Base-by-base conservation (phyloP, 768 basidiomycete species). In the Termitomyces sp. region DNA sequence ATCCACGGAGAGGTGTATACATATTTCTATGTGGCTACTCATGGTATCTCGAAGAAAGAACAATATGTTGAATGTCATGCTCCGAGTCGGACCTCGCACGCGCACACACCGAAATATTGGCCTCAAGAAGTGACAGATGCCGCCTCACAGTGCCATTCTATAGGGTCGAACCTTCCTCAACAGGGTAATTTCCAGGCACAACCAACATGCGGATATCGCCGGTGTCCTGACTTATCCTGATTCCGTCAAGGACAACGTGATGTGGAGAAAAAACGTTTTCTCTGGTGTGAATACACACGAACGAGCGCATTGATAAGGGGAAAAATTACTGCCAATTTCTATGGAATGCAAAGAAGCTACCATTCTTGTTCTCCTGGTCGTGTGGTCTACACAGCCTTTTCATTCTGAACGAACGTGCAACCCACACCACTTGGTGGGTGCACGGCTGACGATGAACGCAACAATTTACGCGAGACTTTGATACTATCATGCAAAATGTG, bases 41-140 rank as follows among this genome's bases (percentile, higher is more conserved):
- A 12, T 22, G 42, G 24, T 22, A 42, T 56, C 14, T 47, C 13
- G 3, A 48, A 48, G n/a, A 48, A 37, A 56, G 26, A 34, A 44
- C 26, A 32, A 45, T 18, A 34, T 45, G 27, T 30, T 27, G 36
- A 58, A 32, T 12, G 3, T 24, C 24, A 6, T 58, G 56, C 18
- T 56, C 62, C 62, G 58, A 62, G 37, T 62, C 62, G 55, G 58
- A 57, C 50, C 43, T 55, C 55, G 5, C 56, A 51, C 53, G 33
- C 18, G 36, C 16, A 52, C 45, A 44, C 30, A 34, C 33, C 33
- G 13, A 48, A 49, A 34, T 32, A 46, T 20, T 53, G 22, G 22
- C 20, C 33, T 16, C 39, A 33, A 46, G 45, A 39, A 44, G 30
- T 54, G 56, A 57, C 57, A 32, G 51, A 39, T 61, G 60, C 57